Evolutionary conservation across 1,139 yeast species (phyloP).

Genomic region (Candida tetrigidarum): DNA sequence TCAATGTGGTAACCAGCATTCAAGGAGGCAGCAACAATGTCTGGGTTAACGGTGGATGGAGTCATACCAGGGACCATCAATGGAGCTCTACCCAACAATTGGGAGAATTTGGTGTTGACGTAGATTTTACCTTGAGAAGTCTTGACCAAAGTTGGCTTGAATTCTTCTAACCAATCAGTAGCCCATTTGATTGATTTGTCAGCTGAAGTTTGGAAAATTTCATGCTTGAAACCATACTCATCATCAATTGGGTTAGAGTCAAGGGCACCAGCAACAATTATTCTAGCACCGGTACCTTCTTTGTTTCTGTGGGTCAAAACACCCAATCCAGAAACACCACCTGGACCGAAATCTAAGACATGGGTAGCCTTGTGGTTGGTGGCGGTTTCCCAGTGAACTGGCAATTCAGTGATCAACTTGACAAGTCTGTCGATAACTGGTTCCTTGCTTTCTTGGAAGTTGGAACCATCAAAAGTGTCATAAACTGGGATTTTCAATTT

Average conservation of each 20-base stretch:
- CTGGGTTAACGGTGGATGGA: slow-evolving; percentile 95
- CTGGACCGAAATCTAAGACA: slow-evolving; percentile 96
- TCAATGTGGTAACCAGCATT: slow-evolving; percentile 98
- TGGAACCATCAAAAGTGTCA: slow-evolving; percentile 87
- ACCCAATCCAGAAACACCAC: slow-evolving; percentile 97
- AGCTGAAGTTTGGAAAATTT: slow-evolving; percentile 72
- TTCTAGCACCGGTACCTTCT: slow-evolving; percentile 98
- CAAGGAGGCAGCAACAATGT: slow-evolving; percentile 88
- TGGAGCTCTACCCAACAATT: slow-evolving; percentile 94
- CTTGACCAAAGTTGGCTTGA: slow-evolving; percentile 82
- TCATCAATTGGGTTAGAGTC: slow-evolving; percentile 66
- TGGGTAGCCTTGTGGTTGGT: slow-evolving; percentile 76
- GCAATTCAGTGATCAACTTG: slow-evolving; percentile 81
- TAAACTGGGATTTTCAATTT: slow-evolving; percentile 82
- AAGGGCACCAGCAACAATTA: slow-evolving; percentile 90
- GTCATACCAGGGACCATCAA: slow-evolving; percentile 99
- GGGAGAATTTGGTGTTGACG: slow-evolving; percentile 93
- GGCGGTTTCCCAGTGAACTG: slow-evolving; percentile 95
- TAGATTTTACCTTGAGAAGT: slow-evolving; percentile 71
- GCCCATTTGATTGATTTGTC: slow-evolving; percentile 75
- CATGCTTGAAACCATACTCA: slow-evolving; percentile 96
- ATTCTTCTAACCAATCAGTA: slow-evolving; percentile 89
- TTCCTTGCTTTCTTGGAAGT: slow-evolving; percentile 53
- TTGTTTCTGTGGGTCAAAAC: slow-evolving; percentile 95
- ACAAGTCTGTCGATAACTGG: slow-evolving; percentile 61